phyloP scores from a whole-genome alignment of 306 rosid genomes.

The Albizia julibrissin region DNA sequence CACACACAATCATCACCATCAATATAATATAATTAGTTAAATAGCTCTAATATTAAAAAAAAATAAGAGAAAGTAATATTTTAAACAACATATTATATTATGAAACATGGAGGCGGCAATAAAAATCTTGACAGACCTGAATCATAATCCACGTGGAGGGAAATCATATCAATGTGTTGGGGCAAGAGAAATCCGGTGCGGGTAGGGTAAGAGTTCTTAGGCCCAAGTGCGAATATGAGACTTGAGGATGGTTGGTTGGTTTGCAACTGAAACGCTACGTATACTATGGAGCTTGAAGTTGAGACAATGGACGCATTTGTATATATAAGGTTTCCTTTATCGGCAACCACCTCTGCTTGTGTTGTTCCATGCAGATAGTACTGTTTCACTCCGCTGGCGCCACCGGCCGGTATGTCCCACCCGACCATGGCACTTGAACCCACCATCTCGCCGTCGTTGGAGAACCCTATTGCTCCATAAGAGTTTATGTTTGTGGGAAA shows the following conservation, averaged over 20 bases:
- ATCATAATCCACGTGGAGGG: conserved; percentile 26
- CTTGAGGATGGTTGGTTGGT: conserved; percentile 11
- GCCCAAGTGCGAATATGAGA: conserved; percentile 37
- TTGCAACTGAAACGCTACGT: conserved; percentile 30
- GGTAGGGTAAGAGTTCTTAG: conserved; percentile 6
- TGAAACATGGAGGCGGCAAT: background rate
- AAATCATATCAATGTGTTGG: conserved; percentile 19
- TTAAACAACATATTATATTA: too few relatives aligned
- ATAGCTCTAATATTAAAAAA: too few relatives aligned
- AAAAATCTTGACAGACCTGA: conserved; percentile 26
- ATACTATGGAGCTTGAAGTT: background rate
- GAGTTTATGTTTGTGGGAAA: conserved; percentile 24
- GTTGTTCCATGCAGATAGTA: conserved; percentile 26
- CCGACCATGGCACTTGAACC: conserved; percentile 30
- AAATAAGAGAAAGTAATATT: too few relatives aligned
- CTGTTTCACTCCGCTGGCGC: background rate
- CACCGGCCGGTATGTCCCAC: conserved; percentile 16
- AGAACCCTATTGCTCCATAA: conserved; percentile 39
- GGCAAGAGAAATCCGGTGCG: background rate
- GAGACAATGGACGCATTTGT: background rate
- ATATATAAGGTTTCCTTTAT: background rate
- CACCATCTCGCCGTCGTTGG: conserved; percentile 37
- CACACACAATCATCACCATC: background rate
- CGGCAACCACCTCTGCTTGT: background rate
- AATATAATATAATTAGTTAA: background rate